Evolutionary conservation across 2,329 filamentous ascomycete genomes (phyloP), one percentile per base, ranked within the genome.

Genomic region (Penicillium aurantiogriseum): DNA sequence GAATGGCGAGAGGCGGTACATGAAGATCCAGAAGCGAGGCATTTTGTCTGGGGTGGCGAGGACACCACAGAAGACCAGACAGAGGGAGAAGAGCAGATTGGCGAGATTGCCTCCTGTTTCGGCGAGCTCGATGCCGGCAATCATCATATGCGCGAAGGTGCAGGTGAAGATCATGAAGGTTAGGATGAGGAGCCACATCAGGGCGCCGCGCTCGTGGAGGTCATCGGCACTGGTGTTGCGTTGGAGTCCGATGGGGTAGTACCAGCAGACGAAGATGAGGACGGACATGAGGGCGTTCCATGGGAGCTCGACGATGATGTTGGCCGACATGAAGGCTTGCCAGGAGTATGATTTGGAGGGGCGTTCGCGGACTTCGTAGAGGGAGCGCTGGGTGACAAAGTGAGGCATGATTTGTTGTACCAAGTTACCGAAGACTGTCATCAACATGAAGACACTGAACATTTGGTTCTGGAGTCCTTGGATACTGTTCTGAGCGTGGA

Each of bases 391-490:
- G 2, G 80, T 83, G 48, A 83, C 77, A 67, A 86, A 86, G 42
- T 82, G 75, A 2, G 84, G 84, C 75, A 85, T 83, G 61, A 85
- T 84, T 64, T 84, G 76, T 56, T 79, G 76, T 8, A 77, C 73
- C 48, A 79, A 63, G 63, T 78, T 77, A 57, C 89, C 88, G 70
- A 96, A 95, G 70, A 95, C 85, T 43, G 88, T 93, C 57, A 89
- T 79, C 56, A 94, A 77, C 83, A 94, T 90, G 83, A 96, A 96
- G 64, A 96, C 88, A 73, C 86, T 83, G 71, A 95, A 95, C 86
- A 94, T 91, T 72, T 95, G 90, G 77, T 95, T 95, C 75, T 93
- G 90, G 5, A 96, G 80, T 62, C 91, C 91, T 72, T 93, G 90
- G 43, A 88, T 83, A 38, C 85, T 87, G 77, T 91, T 89, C 42